These are phyloP conservation scores for Colletotrichum brevisporum DNA, from an alignment of 2,329 filamentous ascomycete genomes.

Conservation along the genomic window DNA sequence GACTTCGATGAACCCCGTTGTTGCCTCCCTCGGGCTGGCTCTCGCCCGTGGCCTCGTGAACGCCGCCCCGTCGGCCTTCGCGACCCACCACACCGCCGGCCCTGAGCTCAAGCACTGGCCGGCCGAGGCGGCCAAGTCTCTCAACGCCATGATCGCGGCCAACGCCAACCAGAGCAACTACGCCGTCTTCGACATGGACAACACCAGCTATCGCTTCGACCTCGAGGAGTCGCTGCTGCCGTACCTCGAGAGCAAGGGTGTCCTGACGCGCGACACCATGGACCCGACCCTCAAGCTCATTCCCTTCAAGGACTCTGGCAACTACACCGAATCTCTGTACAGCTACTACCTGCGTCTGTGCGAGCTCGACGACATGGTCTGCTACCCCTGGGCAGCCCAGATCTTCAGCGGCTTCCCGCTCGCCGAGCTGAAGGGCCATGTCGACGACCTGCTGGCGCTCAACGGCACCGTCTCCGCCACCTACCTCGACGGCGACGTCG, in stretches of 20 bases:
- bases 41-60: conserved; percentile 29
- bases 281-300: conserved; percentile 57
- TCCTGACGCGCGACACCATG: conserved; percentile 57
- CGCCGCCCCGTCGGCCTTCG: conserved; percentile 28
- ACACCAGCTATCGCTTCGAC: conserved; percentile 59
- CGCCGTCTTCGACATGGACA: conserved; percentile 62
- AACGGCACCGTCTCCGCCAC: conserved; percentile 53
- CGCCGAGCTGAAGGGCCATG: conserved; percentile 60
- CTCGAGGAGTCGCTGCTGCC: conserved; percentile 60
- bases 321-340: conserved; percentile 57
- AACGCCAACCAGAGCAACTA: conserved; percentile 56
- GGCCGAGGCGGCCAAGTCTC: conserved; percentile 49
- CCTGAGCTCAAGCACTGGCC: conserved; percentile 53
- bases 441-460: conserved; percentile 62
- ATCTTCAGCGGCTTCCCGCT: conserved; percentile 59
- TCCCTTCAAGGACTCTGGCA: conserved; percentile 56
- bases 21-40: conserved; percentile 35
- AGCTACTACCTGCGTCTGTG: conserved; percentile 62
- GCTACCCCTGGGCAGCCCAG: conserved; percentile 60
- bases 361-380: conserved; percentile 56
- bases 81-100: conserved; percentile 36
- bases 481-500: conserved; percentile 52
- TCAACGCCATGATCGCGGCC: conserved; percentile 54
- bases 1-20: conserved; percentile 26
- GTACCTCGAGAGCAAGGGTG: conserved; percentile 57